These are phyloP conservation scores for Boletus rex-veris DNA, from an alignment of 768 basidiomycete genomes.

Conservation along the genomic window DNA sequence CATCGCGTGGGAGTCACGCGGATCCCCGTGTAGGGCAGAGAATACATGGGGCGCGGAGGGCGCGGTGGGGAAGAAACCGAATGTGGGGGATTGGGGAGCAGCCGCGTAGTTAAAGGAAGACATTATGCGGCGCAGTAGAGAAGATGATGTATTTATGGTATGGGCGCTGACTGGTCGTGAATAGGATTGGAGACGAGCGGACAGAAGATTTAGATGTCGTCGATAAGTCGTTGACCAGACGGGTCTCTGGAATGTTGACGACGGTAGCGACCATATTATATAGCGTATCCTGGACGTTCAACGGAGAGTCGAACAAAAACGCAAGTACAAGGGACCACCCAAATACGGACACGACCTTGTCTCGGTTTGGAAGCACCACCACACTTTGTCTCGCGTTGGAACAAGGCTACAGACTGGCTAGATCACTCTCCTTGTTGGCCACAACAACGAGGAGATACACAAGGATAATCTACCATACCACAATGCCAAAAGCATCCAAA, in stretches of 20 bases:
- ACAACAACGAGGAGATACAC: not conserved
- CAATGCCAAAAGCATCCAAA: conserved; percentile 41
- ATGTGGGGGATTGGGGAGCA: conserved; percentile 51
- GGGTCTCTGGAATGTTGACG: conserved; percentile 4
- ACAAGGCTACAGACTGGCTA: conserved; percentile 7
- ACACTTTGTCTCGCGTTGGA: conserved; percentile 16
- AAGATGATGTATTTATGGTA: not conserved
- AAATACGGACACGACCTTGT: conserved; percentile 18
- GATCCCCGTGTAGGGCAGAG: conserved; percentile 52
- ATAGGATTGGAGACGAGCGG: not conserved
- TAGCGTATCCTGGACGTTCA: conserved; percentile 4
- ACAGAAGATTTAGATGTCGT: conserved; percentile 10
- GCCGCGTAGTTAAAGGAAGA: conserved; percentile 42
- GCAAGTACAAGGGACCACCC: conserved; percentile 28
- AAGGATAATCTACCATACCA: not conserved
- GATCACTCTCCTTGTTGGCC: too few relatives aligned
- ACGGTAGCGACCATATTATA: conserved; percentile 24
- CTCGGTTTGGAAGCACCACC: conserved; percentile 13
- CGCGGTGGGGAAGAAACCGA: conserved; percentile 55
- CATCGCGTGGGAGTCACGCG: conserved; percentile 58
- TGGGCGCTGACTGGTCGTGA: not conserved
- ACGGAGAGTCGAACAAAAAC: not conserved
- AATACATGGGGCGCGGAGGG: conserved; percentile 58
- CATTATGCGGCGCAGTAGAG: conserved; percentile 29
- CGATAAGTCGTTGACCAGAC: conserved; percentile 4